Base-by-base conservation (phyloP, 768 basidiomycete genomes). In the Pholiota conissans region DNA sequence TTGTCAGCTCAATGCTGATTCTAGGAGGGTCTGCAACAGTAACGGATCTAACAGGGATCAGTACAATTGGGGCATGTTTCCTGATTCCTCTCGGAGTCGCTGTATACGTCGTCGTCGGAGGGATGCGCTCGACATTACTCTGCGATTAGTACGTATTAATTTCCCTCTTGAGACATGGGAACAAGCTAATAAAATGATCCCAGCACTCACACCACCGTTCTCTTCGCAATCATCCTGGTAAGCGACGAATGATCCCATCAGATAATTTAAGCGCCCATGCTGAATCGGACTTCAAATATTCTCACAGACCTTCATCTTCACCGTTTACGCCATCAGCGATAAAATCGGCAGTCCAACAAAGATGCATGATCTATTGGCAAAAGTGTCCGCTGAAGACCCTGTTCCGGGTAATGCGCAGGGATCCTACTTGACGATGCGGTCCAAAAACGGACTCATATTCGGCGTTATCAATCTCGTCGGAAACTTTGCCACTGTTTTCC, bases 11-110 rank as follows among this genome's bases (percentile, higher is more conserved):
- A 9, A 91, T 90, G 88, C 76, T 88, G 20, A 84, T 88, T 60
- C 80, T 91, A 10, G 91, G 90, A 3, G 88, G 89, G 2, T 89
- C 90, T 0, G 95, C 95, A 0, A 95, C 95, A 0, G 94, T 98
- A 42, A 87, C 86, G 0, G 85, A 85, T 61, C 70, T 98, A 59
- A 95, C 95, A 0, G 95, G 93, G 0, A 96, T 96, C 90, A 84
- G 76, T 67, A 96, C 92, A 16, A 81, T 92, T 59, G 93, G 91
- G 83, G 93, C 93, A 0, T 93, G 91, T 68, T 96, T 96, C 82
- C 75, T 97, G 30, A 91, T 94, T 30, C 94, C 94, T 2, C 69
- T 91, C 22, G 92, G 92, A 0, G 95, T 95, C 5, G 83, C 90
- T 1, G 86, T 94, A 61, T 96, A 97, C 67, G 92, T 93, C 27